Evolutionary conservation across 495 filamentous ascomycete genomes (phyloP), one percentile per base, ranked within the genome.

Genomic region (Podospora conica): DNA sequence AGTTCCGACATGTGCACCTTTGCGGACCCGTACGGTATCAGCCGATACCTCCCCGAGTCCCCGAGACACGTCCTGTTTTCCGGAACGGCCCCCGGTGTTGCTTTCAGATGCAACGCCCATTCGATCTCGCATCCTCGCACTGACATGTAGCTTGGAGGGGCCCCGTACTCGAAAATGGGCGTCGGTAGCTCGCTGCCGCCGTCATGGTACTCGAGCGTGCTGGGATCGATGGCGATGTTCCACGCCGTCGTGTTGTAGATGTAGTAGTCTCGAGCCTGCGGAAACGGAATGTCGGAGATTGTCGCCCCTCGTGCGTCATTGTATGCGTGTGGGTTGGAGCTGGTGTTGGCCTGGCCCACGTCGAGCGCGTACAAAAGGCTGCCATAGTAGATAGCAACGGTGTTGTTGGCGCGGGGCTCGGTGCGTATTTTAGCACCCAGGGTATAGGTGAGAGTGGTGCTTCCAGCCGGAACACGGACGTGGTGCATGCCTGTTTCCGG

Each of bases 1-100:
- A 88, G 71, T 66, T 87, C 83, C 12, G 82, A 81, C 79, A 87
- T 86, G 72, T 86, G 85, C 57, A 85, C 67, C 76, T 87, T 87
- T 58, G 83, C 80, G 67, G 77, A 79, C 5, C 81, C 85, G 73
- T 85, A 86, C 25, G 86, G 86, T 64, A 82, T 78, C 27, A 88
- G 69, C 40, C 70, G 77, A 58, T 74, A 81, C 75, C 28, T 75
- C 70, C 67, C 77, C 69, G 61, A 77, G 56, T 15, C 65, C 23
- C 57, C 64, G 15, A 69, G 3, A 22, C 70, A 72, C 15, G 67
- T 72, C 58, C 67, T 61, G 22, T 66, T 61, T 60, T 68, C 60
- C 10, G 75, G 72, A 20, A 79, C 79, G n/a, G 77, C 70, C 24
- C 74, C 78, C 8, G 82, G 78, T 9, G 86, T 82, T 29, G 81